Evolutionary conservation across 1,139 yeast genomes (phyloP), one percentile per base, ranked within the genome.

Genomic region (Geotrichum candidum): DNA sequence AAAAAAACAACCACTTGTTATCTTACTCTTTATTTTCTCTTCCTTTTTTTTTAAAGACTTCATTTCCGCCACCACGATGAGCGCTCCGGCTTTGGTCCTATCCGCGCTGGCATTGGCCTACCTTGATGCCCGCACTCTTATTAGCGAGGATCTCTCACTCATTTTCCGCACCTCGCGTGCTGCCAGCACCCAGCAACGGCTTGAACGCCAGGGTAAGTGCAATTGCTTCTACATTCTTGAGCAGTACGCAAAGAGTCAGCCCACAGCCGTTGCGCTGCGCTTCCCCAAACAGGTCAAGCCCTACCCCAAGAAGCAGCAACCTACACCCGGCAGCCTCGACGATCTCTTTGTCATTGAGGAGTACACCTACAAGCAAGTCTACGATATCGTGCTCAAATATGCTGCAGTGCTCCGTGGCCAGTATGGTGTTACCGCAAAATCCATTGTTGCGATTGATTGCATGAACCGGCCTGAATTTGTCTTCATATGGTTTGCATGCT

Each of bases 391-490:
- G 5, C 79, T 89, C 67, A 76, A 87, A 65, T 78, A 89, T 67
- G 86, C 96, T 7, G 80, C 83, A 67, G 81, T 90, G 54, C 77
- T 92, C 68, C 82, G 78, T 58, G 74, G 82, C 66, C 84, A 87
- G 64, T 86, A 85, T 70, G 87, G 87, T 1, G 83, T 91, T 50
- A 77, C 84, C 29, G 73, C 85, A 11, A 84, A 85, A 54, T 90
- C 89, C 67, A 81, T 85, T n/a, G 84, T 92, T 59, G 96, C 89
- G 0, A 71, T 92, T 59, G 87, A 87, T 69, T 88, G 85, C 71
- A 87, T 89, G 74, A 92, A 92, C 75, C 89, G 87, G 71, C 96
- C 97, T 0, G 78, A 90, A 67, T 90, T 89, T 69, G 74, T 91
- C 31, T 81, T 91, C 61, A 73, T 88, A 54, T 90, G 97, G 96